Evolutionary conservation across 768 basidiomycete species (phyloP).

Genomic region (Leccinum fibrillosum): DNA sequence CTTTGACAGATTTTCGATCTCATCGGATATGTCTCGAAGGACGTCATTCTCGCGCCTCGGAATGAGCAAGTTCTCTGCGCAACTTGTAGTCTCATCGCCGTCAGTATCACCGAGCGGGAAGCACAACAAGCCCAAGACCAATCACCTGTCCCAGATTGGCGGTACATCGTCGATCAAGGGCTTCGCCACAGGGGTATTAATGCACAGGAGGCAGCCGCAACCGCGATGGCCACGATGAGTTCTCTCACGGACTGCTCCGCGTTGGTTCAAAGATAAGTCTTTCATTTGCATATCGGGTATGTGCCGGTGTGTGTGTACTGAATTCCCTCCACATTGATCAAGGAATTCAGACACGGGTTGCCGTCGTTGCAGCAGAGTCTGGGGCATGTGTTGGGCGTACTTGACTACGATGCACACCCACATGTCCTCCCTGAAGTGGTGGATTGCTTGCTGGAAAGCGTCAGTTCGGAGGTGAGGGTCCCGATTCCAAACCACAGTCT

Average conservation of each 20-base stretch:
- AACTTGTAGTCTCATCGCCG: slow-evolving; percentile 67
- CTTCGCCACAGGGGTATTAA: slow-evolving; percentile 60
- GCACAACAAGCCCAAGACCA: slow-evolving; percentile 35
- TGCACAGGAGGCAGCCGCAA: slow-evolving; percentile 78
- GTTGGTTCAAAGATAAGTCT: slow-evolving; percentile 72
- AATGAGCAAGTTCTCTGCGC: slow-evolving; percentile 72
- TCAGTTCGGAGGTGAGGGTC: slow-evolving; percentile 50
- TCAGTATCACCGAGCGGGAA: slow-evolving; percentile 57
- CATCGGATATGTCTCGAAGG: slow-evolving; percentile 53
- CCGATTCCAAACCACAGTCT: slow-evolving; percentile 18
- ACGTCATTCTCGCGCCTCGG: slow-evolving; percentile 58
- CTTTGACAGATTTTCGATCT: slow-evolving; percentile 59
- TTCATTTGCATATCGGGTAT: slow-evolving; percentile 8
- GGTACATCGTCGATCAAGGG: slow-evolving; percentile 62
- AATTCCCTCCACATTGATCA: slow-evolving; percentile 52
- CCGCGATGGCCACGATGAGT: slow-evolving; percentile 68
- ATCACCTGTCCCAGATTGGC: slow-evolving; percentile 59
- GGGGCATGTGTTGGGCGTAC: slow-evolving; percentile 61
- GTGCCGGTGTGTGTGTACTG: slow-evolving; percentile 13
- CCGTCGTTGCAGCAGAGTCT: slow-evolving; percentile 69
- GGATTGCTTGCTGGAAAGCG: slow-evolving; percentile 55
- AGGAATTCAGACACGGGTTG: slow-evolving; percentile 51
- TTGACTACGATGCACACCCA: slow-evolving; percentile 60
- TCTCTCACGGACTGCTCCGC: slow-evolving; percentile 59
- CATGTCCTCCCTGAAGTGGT: slow-evolving; percentile 54